Evolutionary conservation across 352 stramenopile genomes (phyloP).

Genomic region (Globisporangium heterothallicum): DNA sequence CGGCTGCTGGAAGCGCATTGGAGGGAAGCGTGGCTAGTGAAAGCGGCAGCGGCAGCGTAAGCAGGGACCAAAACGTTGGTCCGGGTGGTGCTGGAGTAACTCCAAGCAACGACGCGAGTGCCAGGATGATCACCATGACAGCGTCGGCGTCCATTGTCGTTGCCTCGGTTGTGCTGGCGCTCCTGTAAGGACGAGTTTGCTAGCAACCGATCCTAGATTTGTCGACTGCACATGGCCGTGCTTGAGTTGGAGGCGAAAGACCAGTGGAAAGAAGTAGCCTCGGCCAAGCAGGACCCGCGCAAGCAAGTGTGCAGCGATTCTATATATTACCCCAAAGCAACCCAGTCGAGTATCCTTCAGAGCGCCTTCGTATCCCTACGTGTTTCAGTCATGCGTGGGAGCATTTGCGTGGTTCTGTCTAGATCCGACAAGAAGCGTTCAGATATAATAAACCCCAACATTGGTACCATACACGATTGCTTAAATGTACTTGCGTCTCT

Average conservation of each 20-base stretch:
- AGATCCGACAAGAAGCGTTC: no score
- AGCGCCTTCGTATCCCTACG: no score
- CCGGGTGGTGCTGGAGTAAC: neutral
- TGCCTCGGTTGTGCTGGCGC: neutral
- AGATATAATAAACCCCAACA: no score
- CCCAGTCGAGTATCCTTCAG: no score
- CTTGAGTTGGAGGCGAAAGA: constrained; percentile 7
- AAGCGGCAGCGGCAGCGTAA: neutral
- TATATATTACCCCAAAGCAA: neutral
- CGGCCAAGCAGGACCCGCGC: neutral
- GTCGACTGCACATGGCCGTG: constrained; percentile 1
- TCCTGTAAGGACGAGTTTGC: neutral
- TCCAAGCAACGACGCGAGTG: neutral
- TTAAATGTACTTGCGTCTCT: neutral
- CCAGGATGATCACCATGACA: neutral
- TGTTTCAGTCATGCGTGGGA: no score
- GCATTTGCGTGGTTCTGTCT: no score
- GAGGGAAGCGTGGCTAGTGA: no score
- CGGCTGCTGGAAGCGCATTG: no score
- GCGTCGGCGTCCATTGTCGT: neutral
- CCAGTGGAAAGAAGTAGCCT: constrained; percentile 15
- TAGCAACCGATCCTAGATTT: neutral
- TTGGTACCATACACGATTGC: no score
- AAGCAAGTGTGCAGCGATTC: neutral
- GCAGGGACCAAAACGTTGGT: neutral